Conservation (phyloP, 495 filamentous ascomycete species). For the Penicillium atrosanguineum region DNA sequence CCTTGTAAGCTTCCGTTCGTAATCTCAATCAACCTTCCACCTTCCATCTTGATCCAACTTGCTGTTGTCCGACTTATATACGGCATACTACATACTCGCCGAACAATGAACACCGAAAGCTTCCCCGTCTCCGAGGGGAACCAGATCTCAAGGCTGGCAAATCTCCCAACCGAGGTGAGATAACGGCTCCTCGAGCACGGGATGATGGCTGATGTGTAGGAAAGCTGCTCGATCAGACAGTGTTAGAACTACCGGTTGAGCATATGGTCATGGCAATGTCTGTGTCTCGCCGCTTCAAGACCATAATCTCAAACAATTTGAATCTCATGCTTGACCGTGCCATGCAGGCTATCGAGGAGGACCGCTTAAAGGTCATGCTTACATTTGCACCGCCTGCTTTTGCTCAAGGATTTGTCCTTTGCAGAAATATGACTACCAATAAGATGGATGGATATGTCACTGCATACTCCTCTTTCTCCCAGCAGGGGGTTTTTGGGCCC, state of each 20-base stretch:
- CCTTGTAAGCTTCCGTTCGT: not conserved
- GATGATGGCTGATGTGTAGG: not conserved
- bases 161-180: not conserved
- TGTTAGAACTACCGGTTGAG: not conserved
- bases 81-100: not conserved
- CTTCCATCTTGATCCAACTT: not conserved
- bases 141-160: not conserved
- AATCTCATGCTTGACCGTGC: not conserved
- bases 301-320: not conserved
- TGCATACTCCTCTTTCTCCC: not conserved
- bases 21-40: not conserved
- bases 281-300: not conserved
- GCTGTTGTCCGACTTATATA: not conserved
- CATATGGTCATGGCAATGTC: not conserved
- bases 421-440: not conserved
- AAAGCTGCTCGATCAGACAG: not conserved
- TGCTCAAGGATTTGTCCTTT: not conserved
- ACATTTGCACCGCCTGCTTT: not conserved
- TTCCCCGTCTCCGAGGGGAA: not conserved
- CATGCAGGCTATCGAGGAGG: not conserved
- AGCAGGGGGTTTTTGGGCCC: not conserved
- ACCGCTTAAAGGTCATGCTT: not conserved
- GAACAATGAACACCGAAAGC: not conserved
- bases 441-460: not conserved
- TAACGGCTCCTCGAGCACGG: not conserved